These are phyloP conservation scores for Russula earlei DNA, from an alignment of 768 basidiomycete genomes.

Conservation along the genomic window DNA sequence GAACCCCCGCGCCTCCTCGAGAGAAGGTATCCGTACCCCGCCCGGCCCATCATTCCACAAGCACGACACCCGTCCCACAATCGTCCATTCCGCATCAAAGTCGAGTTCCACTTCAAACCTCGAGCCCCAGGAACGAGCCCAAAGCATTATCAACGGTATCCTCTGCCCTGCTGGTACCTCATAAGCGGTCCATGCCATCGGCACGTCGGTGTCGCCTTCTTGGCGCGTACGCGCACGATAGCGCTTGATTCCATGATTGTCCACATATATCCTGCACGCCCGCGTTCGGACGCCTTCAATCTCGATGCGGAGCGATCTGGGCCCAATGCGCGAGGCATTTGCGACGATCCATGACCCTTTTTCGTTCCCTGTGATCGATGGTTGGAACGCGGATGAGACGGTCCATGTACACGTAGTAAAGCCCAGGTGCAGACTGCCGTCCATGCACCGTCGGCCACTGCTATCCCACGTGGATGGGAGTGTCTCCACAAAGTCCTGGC, in stretches of 20 bases:
- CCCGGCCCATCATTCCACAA: slow-evolving; percentile 13
- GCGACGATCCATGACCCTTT: slow-evolving; percentile 36
- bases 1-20: slow-evolving; percentile 14
- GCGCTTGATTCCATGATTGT: slow-evolving; percentile 23
- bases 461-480: slow-evolving; percentile 41
- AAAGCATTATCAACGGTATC: not conserved
- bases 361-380: slow-evolving; percentile 29
- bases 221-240: slow-evolving; percentile 7
- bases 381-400: slow-evolving; percentile 27
- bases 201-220: not conserved
- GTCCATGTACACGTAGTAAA: slow-evolving; percentile 44
- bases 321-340: slow-evolving; percentile 32
- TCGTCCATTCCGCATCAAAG: not conserved
- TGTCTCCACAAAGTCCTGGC: slow-evolving; percentile 35
- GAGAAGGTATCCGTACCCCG: slow-evolving; percentile 7
- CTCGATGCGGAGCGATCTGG: slow-evolving; percentile 37
- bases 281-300: slow-evolving; percentile 54
- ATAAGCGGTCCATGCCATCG: slow-evolving; percentile 6
- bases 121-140: slow-evolving; percentile 14
- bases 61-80: slow-evolving; percentile 14
- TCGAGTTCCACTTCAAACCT: slow-evolving; percentile 13
- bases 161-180: slow-evolving; percentile 11
- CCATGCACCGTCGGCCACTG: slow-evolving; percentile 24
- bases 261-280: slow-evolving; percentile 52
- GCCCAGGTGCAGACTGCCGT: slow-evolving; percentile 25